phyloP scores from a whole-genome alignment of 2,329 filamentous ascomycete species.

The Escovopsis weberi region DNA sequence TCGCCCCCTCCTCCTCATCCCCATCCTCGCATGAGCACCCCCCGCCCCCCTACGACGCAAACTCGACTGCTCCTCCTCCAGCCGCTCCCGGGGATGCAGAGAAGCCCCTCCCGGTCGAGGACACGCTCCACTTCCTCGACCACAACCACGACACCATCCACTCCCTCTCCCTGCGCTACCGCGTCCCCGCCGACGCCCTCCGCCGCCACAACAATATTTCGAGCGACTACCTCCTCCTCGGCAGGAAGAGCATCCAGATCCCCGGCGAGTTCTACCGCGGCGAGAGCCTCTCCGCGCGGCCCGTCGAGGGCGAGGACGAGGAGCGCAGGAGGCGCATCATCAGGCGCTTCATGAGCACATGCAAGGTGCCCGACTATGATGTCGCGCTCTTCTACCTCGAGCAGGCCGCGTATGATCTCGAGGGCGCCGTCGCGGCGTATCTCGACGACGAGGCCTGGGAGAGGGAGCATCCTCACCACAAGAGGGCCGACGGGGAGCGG shows the following conservation, averaged over 20 bases:
- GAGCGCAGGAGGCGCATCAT: conserved; percentile 56
- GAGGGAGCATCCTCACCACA: conserved; percentile 39
- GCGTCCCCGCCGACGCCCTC: conserved; percentile 48
- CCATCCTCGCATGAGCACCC: conserved; percentile 7
- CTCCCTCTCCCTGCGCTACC: conserved; percentile 58
- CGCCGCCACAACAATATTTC: conserved; percentile 55
- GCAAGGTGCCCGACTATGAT: conserved; percentile 65
- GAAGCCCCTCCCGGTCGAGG: conserved; percentile 27
- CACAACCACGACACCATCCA: conserved; percentile 52
- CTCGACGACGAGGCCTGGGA: conserved; percentile 66
- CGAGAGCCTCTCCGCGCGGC: conserved; percentile 53
- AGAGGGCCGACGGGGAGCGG: conserved; percentile 9
- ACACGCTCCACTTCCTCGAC: conserved; percentile 62
- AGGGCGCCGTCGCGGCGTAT: conserved; percentile 47
- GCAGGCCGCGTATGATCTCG: conserved; percentile 52
- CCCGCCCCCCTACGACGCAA: conserved; percentile 24
- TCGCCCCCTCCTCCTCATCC: conserved; percentile 3
- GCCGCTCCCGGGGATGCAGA: too few relatives aligned
- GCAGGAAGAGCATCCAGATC: conserved; percentile 54
- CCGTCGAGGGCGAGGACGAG: conserved; percentile 61
- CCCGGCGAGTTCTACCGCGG: conserved; percentile 56
- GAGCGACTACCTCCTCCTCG: conserved; percentile 56
- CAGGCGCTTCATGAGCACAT: conserved; percentile 63
- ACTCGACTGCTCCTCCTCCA: not conserved
- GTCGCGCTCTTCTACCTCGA: conserved; percentile 62